These are phyloP conservation scores for Aaosphaeria arxii DNA, from an alignment of 2,329 filamentous ascomycete genomes.

Conservation along the genomic window DNA sequence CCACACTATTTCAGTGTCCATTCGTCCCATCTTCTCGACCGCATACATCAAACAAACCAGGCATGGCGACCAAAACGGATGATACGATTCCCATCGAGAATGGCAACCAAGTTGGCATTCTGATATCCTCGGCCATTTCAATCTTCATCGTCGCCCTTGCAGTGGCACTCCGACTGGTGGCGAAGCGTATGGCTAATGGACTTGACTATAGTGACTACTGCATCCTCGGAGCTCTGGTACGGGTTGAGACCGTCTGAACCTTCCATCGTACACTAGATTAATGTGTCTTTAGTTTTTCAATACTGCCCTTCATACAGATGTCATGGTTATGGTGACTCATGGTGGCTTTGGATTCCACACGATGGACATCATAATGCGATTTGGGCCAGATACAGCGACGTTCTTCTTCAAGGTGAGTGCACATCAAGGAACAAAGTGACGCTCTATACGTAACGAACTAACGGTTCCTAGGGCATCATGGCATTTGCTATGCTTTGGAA, in stretches of 20 bases:
- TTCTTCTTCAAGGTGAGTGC: conserved; percentile 18
- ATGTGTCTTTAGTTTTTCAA: conserved; percentile 9
- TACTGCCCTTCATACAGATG: conserved; percentile 12
- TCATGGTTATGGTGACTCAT: conserved; percentile 13
- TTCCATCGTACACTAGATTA: background rate
- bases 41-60: too few species aligned
- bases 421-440: background rate
- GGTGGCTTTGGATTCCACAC: conserved; percentile 19
- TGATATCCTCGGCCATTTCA: conserved; percentile 6
- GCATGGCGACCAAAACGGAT: too few species aligned
- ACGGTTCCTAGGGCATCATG: conserved; percentile 8
- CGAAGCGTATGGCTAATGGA: background rate
- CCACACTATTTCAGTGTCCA: too few species aligned
- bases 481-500: conserved; percentile 18
- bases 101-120: conserved; percentile 5
- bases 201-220: background rate
- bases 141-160: conserved; percentile 8
- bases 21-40: too few species aligned
- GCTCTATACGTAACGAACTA: background rate
- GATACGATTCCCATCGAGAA: conserved; percentile 9
- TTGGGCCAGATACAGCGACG: conserved; percentile 10
- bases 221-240: background rate
- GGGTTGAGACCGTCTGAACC: background rate
- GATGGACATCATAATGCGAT: conserved; percentile 10
- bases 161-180: conserved; percentile 8